Evolutionary conservation across 257 asterid species (phyloP), one percentile per base, ranked within the genome.

Genomic region (Ballota nigra): DNA sequence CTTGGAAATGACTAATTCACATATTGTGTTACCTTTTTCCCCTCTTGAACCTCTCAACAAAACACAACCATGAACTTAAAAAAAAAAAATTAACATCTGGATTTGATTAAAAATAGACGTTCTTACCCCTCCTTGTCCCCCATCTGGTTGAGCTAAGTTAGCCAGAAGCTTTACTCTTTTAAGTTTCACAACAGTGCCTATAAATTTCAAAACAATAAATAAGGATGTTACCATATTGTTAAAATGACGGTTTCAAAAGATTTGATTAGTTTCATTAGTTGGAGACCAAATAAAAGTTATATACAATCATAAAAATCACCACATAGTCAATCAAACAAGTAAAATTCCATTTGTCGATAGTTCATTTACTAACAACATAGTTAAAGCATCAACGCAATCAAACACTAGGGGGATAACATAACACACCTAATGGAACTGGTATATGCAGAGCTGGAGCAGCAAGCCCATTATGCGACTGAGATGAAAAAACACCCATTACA

Each of bases 71-170:
- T 70, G 43, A 55, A 8, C 55, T 47, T 15, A 19, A 28, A 8
- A 45, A 28, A 8, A 45, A 26, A 49, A 45, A 23, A 13, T 47
- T 6, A 61, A 59, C 47, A 73, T 34, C 45, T 49, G n/a, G 26
- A 76, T 66, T 71, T 43, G 61, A 49, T 58, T 28, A 68, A 70
- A 41, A 76, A 62, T 33, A 75, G 6, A 68, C 16, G 77, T 69
- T 56, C 86, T 86, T 79, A 93, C 99, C 97, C 99, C 99, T 84
- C 99, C 99, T 77, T 85, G 98, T 66, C 99, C 99, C 70, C 98
- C 96, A 66, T 97, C 98, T 10, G 85, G 97, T 73, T 77, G 84
- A 77, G 96, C 84, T 75, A 94, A 83, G 84, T 94, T 98, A 73
- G 99, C 98, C 81, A 94, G 71, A 80, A 88, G 80, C 82, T 91